Evolutionary conservation across 2,329 filamentous ascomycete genomes (phyloP).

Genomic region (Hypoxylon sp.): DNA sequence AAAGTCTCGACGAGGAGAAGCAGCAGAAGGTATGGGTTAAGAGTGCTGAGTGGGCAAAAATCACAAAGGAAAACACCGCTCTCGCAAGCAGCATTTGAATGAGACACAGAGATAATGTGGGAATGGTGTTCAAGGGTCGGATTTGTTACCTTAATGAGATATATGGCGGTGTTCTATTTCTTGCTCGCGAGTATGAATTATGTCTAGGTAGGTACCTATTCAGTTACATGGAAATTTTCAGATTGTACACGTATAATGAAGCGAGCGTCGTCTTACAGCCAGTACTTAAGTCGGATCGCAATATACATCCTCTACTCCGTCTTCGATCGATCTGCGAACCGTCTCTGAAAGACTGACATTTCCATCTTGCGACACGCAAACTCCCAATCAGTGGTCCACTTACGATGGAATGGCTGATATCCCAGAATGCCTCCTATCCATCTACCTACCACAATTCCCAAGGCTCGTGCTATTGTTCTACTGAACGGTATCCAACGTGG

Average conservation of each 20-base stretch:
- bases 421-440: constrained; percentile 58
- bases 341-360: constrained; percentile 49
- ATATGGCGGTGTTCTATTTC: constrained; percentile 6
- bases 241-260: constrained; percentile 3
- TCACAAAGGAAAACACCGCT: constrained; percentile 44
- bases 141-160: constrained; percentile 4
- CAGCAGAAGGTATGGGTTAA: constrained; percentile 48
- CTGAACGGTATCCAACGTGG: constrained; percentile 58
- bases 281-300: constrained; percentile 1
- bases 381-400: constrained; percentile 59
- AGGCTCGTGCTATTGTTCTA: constrained; percentile 46
- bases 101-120: neutral
- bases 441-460: constrained; percentile 56
- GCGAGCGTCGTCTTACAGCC: constrained; percentile 2
- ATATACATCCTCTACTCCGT: constrained; percentile 8
- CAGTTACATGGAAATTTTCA: neutral
- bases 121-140: neutral
- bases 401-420: constrained; percentile 56
- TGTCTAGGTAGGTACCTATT: neutral
- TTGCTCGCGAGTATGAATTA: neutral
- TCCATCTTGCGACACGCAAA: constrained; percentile 56
- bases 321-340: constrained; percentile 45
- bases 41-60: constrained; percentile 48
- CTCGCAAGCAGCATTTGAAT: constrained; percentile 29
- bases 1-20: constrained; percentile 45